Percentiles rank a stretch among this genome's conserved stretches.
Conservation (phyloP, 2,329 filamentous ascomycete genomes). For the Diaporthe citri region DNA sequence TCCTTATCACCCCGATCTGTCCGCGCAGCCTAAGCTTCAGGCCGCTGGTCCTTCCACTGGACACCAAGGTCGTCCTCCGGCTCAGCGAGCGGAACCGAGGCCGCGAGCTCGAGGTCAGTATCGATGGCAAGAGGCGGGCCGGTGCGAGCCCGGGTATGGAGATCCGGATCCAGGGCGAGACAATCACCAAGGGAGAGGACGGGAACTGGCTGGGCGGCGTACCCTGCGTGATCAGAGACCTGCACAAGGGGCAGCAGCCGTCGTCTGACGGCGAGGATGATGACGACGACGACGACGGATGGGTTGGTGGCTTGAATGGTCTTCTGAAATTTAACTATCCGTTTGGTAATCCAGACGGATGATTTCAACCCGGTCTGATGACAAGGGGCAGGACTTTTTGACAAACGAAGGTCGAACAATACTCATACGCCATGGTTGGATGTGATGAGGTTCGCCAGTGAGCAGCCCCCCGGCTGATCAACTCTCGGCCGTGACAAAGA, state of each 20-base stretch:
- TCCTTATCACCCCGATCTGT: conserved; percentile 94
- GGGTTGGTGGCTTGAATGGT: conserved; percentile 95
- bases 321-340: conserved; percentile 98
- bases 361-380: background rate
- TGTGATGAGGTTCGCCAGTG: background rate
- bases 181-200: conserved; percentile 68
- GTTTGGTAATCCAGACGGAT: conserved; percentile 75
- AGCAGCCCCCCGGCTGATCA: background rate
- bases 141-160: conserved; percentile 83
- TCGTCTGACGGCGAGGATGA: conserved; percentile 59
- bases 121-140: conserved; percentile 79
- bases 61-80: conserved; percentile 84
- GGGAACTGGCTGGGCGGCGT: conserved; percentile 80
- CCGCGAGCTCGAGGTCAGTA: conserved; percentile 81
- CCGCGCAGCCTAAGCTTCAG: conserved; percentile 92
- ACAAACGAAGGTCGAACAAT: background rate
- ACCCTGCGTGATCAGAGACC: conserved; percentile 85
- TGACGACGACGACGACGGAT: conserved; percentile 94
- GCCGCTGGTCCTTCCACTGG: conserved; percentile 88
- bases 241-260: conserved; percentile 53
- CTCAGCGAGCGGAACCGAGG: conserved; percentile 85
- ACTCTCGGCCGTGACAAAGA: no score
- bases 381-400: background rate
- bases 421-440: background rate
- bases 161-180: conserved; percentile 89